Percentiles rank a stretch among this genome's conserved stretches.
These are phyloP conservation scores for Passiflora organensis DNA, from an alignment of 345 rosid species.

Conservation along the genomic window DNA sequence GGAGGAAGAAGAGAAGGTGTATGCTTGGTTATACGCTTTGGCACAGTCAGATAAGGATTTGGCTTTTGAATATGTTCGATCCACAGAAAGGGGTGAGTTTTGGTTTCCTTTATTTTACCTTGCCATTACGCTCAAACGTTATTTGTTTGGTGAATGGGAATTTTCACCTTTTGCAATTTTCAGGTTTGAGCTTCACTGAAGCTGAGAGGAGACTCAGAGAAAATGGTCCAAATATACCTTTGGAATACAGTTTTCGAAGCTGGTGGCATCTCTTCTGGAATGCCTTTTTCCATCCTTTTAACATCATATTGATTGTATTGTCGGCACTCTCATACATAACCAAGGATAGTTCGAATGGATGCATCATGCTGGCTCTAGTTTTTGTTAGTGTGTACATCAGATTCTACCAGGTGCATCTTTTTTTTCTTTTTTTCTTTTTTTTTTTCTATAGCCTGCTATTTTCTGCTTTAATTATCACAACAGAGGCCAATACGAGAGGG, in stretches of 20 bases:
- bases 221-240: conserved; percentile 59
- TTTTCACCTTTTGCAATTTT: conserved; percentile 14
- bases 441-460: too few relatives aligned
- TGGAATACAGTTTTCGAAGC: conserved; percentile 38
- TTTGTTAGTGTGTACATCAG: conserved; percentile 57
- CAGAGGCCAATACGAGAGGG: too few relatives aligned
- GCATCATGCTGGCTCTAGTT: conserved; percentile 58
- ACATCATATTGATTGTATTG: conserved; percentile 54
- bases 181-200: conserved; percentile 68
- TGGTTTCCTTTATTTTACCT: neutral
- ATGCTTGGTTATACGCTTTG: conserved; percentile 55
- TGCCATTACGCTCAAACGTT: too few relatives aligned
- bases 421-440: neutral
- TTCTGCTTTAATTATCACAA: too few relatives aligned
- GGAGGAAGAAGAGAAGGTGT: conserved; percentile 58
- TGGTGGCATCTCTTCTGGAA: conserved; percentile 67
- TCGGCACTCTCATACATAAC: conserved; percentile 55
- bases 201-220: conserved; percentile 61
- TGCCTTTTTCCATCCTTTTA: conserved; percentile 70
- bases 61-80: conserved; percentile 59
- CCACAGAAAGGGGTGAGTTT: conserved; percentile 62
- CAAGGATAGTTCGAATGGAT: conserved; percentile 61
- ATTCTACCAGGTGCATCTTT: conserved; percentile 54
- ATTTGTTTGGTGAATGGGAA: conserved; percentile 14
- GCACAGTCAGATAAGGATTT: conserved; percentile 47